Base-by-base conservation (phyloP, 768 basidiomycete genomes). In the Phylloporus sp. region DNA sequence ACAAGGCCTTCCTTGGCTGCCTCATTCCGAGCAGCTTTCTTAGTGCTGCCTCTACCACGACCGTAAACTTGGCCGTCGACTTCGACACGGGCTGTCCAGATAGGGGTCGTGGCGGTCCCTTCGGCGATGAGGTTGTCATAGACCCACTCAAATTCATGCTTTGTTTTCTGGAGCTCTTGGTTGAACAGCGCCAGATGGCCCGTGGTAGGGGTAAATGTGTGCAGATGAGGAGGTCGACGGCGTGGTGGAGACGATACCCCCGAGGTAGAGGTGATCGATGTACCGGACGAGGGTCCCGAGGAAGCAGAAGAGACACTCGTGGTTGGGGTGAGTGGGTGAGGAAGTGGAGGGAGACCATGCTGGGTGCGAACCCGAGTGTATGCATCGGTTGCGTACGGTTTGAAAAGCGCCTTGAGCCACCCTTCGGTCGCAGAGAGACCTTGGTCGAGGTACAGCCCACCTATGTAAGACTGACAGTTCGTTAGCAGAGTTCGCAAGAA, bases 181-280 rank as follows among this genome's bases (percentile, higher is more conserved):
- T 91, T 91, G 75, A 91, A 90, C 47, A 91, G 69, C 32, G 86
- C 84, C 11, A 91, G 79, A 62, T 91, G 85, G 5, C 89, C 89
- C 28, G 70, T 72, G 12, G 70, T 61, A 26, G 67, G 51, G 35
- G 63, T 63, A 24, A 62, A 48, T 36, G 64, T 53, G 23, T 47
- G 66, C n/a, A 62, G 54, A 18, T 49, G 40, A 1, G 20, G 45
- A 4, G n/a, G 26, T 55, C 11, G 44, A 27, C 49, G 49, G 45
- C 10, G 54, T 22, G 23, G 47, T 28, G 15, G 63, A 42, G 45
- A 62, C 54, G 62, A 52, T 39, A 4, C 53, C 13, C n/a, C 38
- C 2, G 58, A 51, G 7, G 44, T 1, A 5, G 55, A n/a, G 3
- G 35, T n/a, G 8, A 41, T 43, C 10, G 50, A 10, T 28, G 47